phyloP scores from a whole-genome alignment of 768 basidiomycete genomes.

The Hygrocybe punicea region DNA sequence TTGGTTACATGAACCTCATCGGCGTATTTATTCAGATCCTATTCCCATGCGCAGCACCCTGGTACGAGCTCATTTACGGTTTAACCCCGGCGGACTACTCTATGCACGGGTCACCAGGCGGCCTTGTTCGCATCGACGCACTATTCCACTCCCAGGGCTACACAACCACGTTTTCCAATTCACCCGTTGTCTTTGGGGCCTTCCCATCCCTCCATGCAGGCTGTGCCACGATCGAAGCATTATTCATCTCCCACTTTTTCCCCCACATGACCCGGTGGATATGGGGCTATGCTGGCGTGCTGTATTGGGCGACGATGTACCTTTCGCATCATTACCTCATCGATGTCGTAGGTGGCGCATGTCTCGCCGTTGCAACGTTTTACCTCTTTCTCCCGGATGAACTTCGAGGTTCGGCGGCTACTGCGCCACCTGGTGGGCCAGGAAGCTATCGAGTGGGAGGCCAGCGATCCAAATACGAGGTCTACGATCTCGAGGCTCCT shows the following conservation, averaged over 20 bases:
- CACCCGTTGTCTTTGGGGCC: constrained; percentile 94
- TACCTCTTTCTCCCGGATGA: constrained; percentile 85
- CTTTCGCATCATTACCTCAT: constrained; percentile 98
- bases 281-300: constrained; percentile 79
- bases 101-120: constrained; percentile 91
- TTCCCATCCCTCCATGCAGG: constrained; percentile 94
- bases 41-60: constrained; percentile 90
- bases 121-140: constrained; percentile 86
- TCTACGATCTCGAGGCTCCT: constrained; percentile 73
- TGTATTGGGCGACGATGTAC: constrained; percentile 99
- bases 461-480: constrained; percentile 53
- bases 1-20: constrained; percentile 89
- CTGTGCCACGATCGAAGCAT: constrained; percentile 85
- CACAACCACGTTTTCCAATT: constrained; percentile 74
- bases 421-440: constrained; percentile 51
- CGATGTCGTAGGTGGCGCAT: constrained; percentile 92
- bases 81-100: constrained; percentile 91
- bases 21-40: constrained; percentile 87
- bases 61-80: constrained; percentile 98
- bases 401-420: constrained; percentile 55
- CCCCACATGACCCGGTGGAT: constrained; percentile 61
- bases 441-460: constrained; percentile 60
- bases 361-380: constrained; percentile 83
- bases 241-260: constrained; percentile 96
- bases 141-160: constrained; percentile 77